Conservation (phyloP, 192 early-diverging fungal genomes). For the Gonapodya sp. region DNA sequence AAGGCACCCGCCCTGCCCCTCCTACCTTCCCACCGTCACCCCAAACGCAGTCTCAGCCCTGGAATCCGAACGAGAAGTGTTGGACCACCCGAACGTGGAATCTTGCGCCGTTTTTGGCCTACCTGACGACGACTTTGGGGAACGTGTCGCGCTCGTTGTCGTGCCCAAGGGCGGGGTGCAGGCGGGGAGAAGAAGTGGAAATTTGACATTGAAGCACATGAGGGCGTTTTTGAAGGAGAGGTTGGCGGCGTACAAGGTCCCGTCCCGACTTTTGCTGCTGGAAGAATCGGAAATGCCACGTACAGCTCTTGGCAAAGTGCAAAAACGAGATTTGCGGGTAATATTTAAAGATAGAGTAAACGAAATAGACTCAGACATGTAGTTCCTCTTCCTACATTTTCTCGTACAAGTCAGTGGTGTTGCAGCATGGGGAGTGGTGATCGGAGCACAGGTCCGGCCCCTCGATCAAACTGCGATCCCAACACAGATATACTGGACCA, state of each 20-base stretch:
- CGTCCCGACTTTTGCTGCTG: conserved; percentile 31
- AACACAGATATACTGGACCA: too few relatives aligned
- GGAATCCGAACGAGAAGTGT: conserved; percentile 71
- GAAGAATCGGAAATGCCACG: conserved; percentile 53
- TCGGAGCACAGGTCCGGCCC: too few relatives aligned
- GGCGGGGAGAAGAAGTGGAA: not conserved
- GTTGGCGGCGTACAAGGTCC: conserved; percentile 71
- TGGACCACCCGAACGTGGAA: conserved; percentile 45
- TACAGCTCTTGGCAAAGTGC: conserved; percentile 84
- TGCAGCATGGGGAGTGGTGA: too few relatives aligned
- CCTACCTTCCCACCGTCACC: not conserved
- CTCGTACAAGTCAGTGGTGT: too few relatives aligned
- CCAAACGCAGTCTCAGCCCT: conserved; percentile 48
- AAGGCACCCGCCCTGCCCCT: too few relatives aligned
- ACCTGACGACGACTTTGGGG: conserved; percentile 68
- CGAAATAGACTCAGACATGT: not conserved
- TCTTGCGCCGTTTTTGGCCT: conserved; percentile 70
- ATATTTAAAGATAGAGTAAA: conserved; percentile 27
- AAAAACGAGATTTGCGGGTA: conserved; percentile 61
- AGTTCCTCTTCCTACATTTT: too few relatives aligned
- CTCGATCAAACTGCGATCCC: too few relatives aligned
- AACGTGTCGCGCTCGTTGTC: conserved; percentile 58
- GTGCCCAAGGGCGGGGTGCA: conserved; percentile 24
- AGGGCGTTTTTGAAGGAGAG: conserved; percentile 40
- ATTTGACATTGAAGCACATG: conserved; percentile 26